Percentiles rank a stretch among this genome's conserved stretches.
phyloP scores from a whole-genome alignment of 2,329 filamentous ascomycete species.

The Colletotrichum theobromicola region DNA sequence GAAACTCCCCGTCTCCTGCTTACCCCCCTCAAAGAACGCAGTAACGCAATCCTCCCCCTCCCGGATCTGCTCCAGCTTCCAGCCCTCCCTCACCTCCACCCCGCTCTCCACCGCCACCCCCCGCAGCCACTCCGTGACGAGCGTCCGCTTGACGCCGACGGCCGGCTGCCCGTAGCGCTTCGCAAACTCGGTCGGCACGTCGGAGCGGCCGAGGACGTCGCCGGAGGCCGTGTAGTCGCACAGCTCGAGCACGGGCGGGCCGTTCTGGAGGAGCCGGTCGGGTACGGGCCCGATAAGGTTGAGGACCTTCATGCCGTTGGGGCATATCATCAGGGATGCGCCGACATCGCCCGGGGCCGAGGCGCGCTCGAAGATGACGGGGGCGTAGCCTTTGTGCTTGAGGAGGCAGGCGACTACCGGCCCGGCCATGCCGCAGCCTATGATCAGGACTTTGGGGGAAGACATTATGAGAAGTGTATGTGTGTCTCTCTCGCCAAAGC shows the following conservation, averaged over 20 bases:
- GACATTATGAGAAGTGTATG: neutral
- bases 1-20: constrained; percentile 24
- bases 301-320: constrained; percentile 29
- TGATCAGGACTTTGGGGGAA: constrained; percentile 22
- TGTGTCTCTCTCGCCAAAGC: too few relatives aligned
- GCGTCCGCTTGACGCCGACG: constrained; percentile 25
- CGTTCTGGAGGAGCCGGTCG: neutral
- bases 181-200: constrained; percentile 21
- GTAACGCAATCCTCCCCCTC: constrained; percentile 25
- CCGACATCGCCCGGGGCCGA: constrained; percentile 26
- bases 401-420: constrained; percentile 26
- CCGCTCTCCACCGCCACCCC: constrained; percentile 15
- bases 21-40: constrained; percentile 24
- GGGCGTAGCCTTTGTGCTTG: constrained; percentile 28
- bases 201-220: constrained; percentile 23
- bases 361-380: constrained; percentile 29
- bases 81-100: constrained; percentile 28
- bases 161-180: constrained; percentile 26
- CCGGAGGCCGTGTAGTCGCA: constrained; percentile 23
- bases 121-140: constrained; percentile 23
- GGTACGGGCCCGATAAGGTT: constrained; percentile 20
- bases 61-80: constrained; percentile 25
- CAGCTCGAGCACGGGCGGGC: constrained; percentile 21
- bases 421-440: constrained; percentile 29
- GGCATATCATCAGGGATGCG: constrained; percentile 29